Conservation (phyloP, 768 basidiomycete species). For the Boletus sensibilis region DNA sequence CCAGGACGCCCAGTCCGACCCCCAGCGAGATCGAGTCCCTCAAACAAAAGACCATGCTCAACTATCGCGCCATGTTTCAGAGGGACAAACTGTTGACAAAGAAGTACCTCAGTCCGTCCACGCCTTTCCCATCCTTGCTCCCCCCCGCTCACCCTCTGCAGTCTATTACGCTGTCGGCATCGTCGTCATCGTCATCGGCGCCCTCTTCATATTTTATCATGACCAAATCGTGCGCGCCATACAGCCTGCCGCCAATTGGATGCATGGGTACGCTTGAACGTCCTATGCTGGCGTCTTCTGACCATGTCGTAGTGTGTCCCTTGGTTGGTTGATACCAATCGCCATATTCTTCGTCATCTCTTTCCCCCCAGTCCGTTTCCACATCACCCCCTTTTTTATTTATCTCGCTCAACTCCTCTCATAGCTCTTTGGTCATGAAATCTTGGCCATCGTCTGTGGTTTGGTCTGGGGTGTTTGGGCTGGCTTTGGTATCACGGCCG, state of each 20-base stretch:
- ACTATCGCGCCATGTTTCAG: slow-evolving; percentile 43
- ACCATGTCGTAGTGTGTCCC: slow-evolving; percentile 41
- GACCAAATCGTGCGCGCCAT: slow-evolving; percentile 52
- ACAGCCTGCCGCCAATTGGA: slow-evolving; percentile 45
- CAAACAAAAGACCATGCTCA: slow-evolving; percentile 39
- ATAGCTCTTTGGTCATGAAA: slow-evolving; percentile 89
- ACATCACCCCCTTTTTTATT: background rate
- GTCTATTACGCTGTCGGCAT: slow-evolving; percentile 51
- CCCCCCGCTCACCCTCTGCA: slow-evolving; percentile 6
- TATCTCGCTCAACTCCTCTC: slow-evolving; percentile 5
- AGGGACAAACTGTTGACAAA: slow-evolving; percentile 54
- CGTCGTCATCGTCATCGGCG: slow-evolving; percentile 47
- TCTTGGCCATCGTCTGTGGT: slow-evolving; percentile 84
- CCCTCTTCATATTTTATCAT: slow-evolving; percentile 62
- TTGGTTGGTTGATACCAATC: slow-evolving; percentile 79
- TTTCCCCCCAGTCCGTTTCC: slow-evolving; percentile 67
- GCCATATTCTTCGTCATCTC: slow-evolving; percentile 80
- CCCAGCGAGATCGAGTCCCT: slow-evolving; percentile 56
- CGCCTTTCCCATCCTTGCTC: no score
- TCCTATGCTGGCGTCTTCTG: background rate
- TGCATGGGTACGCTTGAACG: slow-evolving; percentile 36
- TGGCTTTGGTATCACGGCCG: slow-evolving; percentile 84
- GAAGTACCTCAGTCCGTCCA: slow-evolving; percentile 55
- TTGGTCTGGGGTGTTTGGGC: slow-evolving; percentile 87
- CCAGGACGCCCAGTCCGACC: slow-evolving; percentile 61